A percentile compares a stretch with the other conserved stretches of the same genome.
These are phyloP conservation scores for Epichloe scottii DNA, from an alignment of 2,329 filamentous ascomycete species.

Conservation along the genomic window DNA sequence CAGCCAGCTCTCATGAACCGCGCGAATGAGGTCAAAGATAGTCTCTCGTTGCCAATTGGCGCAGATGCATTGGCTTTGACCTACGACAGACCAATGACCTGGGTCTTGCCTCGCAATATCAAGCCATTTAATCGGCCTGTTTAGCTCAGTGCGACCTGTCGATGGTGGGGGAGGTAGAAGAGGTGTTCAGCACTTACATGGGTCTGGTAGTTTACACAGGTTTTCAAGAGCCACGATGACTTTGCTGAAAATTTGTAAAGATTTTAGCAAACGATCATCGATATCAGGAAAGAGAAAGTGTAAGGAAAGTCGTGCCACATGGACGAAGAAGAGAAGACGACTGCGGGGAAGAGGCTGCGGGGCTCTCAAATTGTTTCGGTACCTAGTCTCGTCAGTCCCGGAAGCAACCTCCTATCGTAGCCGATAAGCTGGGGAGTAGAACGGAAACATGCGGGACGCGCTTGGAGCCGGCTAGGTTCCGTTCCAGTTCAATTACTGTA, in stretches of 20 bases:
- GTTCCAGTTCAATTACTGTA: neutral
- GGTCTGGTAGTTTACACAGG: neutral
- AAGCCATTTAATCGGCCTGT: slow-evolving; percentile 7
- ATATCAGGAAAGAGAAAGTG: neutral
- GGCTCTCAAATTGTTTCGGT: slow-evolving; percentile 1
- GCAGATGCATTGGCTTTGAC: neutral
- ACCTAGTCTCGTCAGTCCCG: slow-evolving; percentile 14
- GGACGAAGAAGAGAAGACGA: neutral
- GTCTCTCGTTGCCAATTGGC: slow-evolving; percentile 5
- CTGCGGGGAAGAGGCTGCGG: slow-evolving; percentile 1
- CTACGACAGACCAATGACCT: neutral
- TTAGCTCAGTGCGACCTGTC: neutral
- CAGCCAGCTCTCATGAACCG: neutral
- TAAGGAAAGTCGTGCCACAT: slow-evolving; percentile 1
- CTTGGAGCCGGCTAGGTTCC: neutral
- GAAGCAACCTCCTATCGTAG: slow-evolving; percentile 16
- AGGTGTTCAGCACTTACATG: slow-evolving; percentile 7
- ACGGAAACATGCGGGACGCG: slow-evolving; percentile 22
- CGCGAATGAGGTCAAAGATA: neutral
- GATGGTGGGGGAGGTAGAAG: slow-evolving; percentile 2
- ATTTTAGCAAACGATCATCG: neutral
- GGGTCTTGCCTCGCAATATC: neutral
- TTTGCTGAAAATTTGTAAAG: neutral
- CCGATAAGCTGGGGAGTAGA: slow-evolving; percentile 13
- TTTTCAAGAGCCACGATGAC: neutral